Conservation (phyloP, 306 rosid species). For the Vigna reflexopilosa region DNA sequence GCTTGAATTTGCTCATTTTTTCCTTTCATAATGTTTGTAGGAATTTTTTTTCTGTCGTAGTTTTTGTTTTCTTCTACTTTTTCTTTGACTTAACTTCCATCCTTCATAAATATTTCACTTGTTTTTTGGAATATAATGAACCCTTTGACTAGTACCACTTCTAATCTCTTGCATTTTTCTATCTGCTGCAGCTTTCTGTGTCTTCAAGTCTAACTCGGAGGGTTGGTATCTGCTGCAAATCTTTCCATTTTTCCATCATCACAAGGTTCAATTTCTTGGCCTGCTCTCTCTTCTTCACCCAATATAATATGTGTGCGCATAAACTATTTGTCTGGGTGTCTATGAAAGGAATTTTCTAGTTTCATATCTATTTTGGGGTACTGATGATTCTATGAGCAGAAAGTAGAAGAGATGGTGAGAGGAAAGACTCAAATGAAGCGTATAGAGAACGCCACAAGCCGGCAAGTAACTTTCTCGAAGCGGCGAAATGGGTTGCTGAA, state of each 20-base stretch:
- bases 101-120: background rate
- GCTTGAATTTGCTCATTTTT: slow-evolving; percentile 4
- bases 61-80: slow-evolving; percentile 11
- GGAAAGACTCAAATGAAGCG: slow-evolving; percentile 90
- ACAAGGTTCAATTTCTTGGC: slow-evolving; percentile 11
- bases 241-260: background rate
- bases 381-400: background rate
- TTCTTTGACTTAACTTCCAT: background rate
- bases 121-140: background rate
- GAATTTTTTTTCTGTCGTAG: background rate
- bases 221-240: slow-evolving; percentile 38
- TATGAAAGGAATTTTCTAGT: background rate
- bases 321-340: background rate
- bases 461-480: slow-evolving; percentile 91
- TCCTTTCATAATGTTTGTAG: background rate
- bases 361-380: background rate
- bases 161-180: slow-evolving; percentile 34
- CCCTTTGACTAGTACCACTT: background rate
- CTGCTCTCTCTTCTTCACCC: background rate
- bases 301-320: background rate
- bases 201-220: slow-evolving; percentile 32
- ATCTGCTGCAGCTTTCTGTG: slow-evolving; percentile 12
- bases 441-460: slow-evolving; percentile 90
- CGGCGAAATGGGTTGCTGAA: slow-evolving; percentile 81
- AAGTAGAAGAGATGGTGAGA: slow-evolving; percentile 70